Evolutionary conservation across 192 early-diverging fungal genomes (phyloP), one percentile per base, ranked within the genome.

Genomic region (Chytriomyces sp.): DNA sequence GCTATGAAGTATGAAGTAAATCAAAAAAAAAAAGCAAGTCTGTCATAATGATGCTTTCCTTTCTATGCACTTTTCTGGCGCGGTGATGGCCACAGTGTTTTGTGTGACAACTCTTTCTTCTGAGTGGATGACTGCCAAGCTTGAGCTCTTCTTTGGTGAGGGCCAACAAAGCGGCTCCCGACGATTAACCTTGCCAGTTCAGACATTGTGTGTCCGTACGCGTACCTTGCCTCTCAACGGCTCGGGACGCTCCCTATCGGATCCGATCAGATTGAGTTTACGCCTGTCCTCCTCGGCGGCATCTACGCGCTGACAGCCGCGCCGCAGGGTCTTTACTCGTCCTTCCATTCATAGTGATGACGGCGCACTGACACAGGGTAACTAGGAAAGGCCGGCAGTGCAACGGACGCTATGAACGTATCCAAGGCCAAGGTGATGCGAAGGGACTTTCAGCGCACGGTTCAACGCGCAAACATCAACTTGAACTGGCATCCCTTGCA

Each of bases 141-240:
- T n/a, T n/a, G n/a, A n/a, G n/a, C n/a, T n/a, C n/a, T n/a, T n/a
- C n/a, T n/a, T n/a, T n/a, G n/a, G n/a, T n/a, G n/a, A n/a, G n/a
- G n/a, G n/a, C n/a, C n/a, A n/a, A n/a, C n/a, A n/a, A n/a, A n/a
- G n/a, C n/a, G n/a, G n/a, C n/a, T n/a, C n/a, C n/a, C n/a, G n/a
- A n/a, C n/a, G n/a, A n/a, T n/a, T n/a, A n/a, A n/a, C n/a, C n/a
- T n/a, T n/a, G n/a, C n/a, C n/a, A n/a, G n/a, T n/a, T n/a, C n/a
- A n/a, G 73, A 74, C 70, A 56, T 74, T 31, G 74, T 75, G 31
- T 75, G 74, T 39, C 74, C 74, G 12, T 75, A 39, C 25, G 74
- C 74, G 14, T 75, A 62, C 70, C 52, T 75, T 33, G 65, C 59
- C 5, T 75, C 70, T 10, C 17, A n/a, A 8, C 60, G 41, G 53